Conservation (phyloP, 2,329 filamentous ascomycete species). For the Fusarium palustre region DNA sequence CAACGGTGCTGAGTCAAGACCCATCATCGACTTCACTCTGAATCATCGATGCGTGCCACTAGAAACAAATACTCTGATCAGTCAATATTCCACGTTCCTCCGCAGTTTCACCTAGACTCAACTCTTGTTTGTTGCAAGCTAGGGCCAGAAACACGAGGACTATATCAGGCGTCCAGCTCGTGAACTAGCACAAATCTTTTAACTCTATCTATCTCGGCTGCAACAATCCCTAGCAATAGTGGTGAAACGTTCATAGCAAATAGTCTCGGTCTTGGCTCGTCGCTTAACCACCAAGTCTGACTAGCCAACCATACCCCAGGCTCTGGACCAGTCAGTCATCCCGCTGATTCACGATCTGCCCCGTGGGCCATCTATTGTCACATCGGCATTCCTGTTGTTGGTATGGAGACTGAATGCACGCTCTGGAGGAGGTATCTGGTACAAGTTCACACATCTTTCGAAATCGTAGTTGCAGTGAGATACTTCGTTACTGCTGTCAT, state of each 20-base stretch:
- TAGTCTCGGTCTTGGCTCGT: conserved; percentile 4
- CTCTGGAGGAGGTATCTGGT: not conserved
- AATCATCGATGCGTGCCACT: conserved; percentile 17
- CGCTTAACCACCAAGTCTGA: conserved; percentile 1
- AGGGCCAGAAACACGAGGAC: conserved; percentile 26
- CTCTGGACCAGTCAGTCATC: conserved; percentile 6
- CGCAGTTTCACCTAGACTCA: conserved; percentile 34
- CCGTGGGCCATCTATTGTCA: not conserved
- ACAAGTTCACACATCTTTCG: not conserved
- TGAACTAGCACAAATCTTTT: not conserved
- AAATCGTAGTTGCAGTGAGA: not conserved
- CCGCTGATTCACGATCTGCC: not conserved
- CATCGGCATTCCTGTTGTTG: conserved; percentile 20
- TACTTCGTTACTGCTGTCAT: conserved; percentile 6
- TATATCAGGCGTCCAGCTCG: conserved; percentile 17
- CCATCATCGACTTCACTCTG: conserved; percentile 22
- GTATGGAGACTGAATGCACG: not conserved
- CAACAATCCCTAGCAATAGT: conserved; percentile 17
- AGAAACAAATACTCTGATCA: conserved; percentile 28
- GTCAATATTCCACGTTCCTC: conserved; percentile 38
- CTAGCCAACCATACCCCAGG: conserved; percentile 25
- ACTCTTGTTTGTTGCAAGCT: conserved; percentile 21
- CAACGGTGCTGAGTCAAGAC: conserved; percentile 13
- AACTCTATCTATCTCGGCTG: conserved; percentile 17
- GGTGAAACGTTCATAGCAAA: conserved; percentile 17